Conservation (phyloP, 345 rosid species). For the Noccaea bulbosa region DNA sequence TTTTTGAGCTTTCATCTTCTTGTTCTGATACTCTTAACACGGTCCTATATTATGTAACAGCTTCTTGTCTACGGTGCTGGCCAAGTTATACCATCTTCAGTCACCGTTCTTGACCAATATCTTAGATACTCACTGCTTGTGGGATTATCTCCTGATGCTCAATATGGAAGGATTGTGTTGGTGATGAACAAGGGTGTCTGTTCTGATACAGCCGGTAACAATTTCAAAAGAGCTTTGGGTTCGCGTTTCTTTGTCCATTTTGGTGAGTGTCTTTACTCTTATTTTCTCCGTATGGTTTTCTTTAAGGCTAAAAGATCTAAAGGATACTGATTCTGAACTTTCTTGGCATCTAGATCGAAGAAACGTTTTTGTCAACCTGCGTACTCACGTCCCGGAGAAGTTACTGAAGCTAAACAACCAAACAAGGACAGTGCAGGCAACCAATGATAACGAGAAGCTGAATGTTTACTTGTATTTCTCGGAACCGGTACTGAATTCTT, state of each 20-base stretch:
- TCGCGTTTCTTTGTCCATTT: constrained; percentile 74
- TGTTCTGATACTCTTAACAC: neutral
- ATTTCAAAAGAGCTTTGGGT: constrained; percentile 62
- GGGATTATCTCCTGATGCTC: constrained; percentile 56
- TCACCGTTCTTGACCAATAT: constrained; percentile 56
- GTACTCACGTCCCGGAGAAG: constrained; percentile 75
- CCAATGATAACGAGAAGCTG: constrained; percentile 59
- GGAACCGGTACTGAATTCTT: constrained; percentile 71
- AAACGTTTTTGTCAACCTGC: constrained; percentile 62
- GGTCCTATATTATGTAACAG: constrained; percentile 49
- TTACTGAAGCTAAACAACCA: constrained; percentile 61
- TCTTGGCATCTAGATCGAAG: constrained; percentile 63
- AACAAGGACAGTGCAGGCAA: constrained; percentile 82
- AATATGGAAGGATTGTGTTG: constrained; percentile 67
- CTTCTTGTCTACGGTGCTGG: constrained; percentile 91
- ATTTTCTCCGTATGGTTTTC: constrained; percentile 1
- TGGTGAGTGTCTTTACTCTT: constrained; percentile 56
- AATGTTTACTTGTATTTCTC: constrained; percentile 84
- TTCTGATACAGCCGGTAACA: constrained; percentile 76
- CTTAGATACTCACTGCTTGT: constrained; percentile 74
- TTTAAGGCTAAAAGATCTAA: constrained; percentile 6
- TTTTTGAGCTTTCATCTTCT: too few relatives aligned
- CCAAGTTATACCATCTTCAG: constrained; percentile 78
- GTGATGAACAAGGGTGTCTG: constrained; percentile 77
- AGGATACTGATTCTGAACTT: constrained; percentile 8